Conservation (phyloP, 2,329 filamentous ascomycete species). For the Monilinia aucupariae region DNA sequence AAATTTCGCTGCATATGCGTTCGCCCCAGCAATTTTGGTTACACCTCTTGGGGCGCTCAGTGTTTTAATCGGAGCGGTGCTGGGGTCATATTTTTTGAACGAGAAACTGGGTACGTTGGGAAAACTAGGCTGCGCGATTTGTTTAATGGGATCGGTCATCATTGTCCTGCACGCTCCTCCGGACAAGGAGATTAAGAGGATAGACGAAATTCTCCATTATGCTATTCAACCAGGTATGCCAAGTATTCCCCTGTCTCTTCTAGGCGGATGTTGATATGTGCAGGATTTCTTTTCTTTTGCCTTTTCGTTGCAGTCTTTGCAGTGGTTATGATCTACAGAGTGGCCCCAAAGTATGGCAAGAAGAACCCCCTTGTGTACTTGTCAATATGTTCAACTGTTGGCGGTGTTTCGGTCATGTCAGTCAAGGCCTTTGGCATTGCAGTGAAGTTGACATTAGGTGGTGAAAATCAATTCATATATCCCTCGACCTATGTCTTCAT, state of each 20-base stretch:
- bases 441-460: conserved; percentile 85
- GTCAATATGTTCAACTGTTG: conserved; percentile 95
- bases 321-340: conserved; percentile 89
- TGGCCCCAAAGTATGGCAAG: conserved; percentile 85
- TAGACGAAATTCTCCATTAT: conserved; percentile 86
- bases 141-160: conserved; percentile 90
- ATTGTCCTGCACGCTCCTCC: conserved; percentile 96
- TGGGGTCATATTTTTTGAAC: conserved; percentile 89
- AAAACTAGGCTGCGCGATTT: conserved; percentile 92
- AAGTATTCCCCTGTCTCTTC: neutral
- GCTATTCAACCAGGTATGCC: conserved; percentile 80
- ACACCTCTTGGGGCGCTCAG: conserved; percentile 90
- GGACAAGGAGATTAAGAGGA: conserved; percentile 83
- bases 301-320: conserved; percentile 75
- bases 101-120: conserved; percentile 87
- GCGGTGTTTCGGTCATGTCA: conserved; percentile 97
- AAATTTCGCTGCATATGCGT: conserved; percentile 97
- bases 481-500: conserved; percentile 97
- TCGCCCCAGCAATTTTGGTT: conserved; percentile 96
- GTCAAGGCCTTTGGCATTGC: conserved; percentile 98
- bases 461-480: conserved; percentile 91
- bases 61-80: conserved; percentile 88
- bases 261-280: conserved; percentile 16
- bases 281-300: conserved; percentile 83
- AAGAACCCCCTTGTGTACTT: conserved; percentile 95